phyloP scores from a whole-genome alignment of 1,284 basidiomycete species.

The Malassezia sympodialis region DNA sequence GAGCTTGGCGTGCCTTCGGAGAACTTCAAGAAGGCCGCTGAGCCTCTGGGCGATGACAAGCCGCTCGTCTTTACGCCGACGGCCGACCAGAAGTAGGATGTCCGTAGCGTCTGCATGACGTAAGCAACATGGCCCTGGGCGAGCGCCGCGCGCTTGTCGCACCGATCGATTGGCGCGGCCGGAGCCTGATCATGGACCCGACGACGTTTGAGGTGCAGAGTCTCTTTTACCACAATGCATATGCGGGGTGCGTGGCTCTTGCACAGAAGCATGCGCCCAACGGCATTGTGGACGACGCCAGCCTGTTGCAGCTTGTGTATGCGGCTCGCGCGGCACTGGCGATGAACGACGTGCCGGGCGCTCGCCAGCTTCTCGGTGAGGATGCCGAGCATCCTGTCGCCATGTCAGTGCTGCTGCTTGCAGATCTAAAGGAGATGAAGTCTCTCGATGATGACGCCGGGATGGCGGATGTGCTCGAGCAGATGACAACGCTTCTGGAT shows the following conservation, averaged over 20 bases:
- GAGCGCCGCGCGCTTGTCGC: not conserved
- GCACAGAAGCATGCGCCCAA: conserved; percentile 17
- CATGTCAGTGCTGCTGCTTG: conserved; percentile 29
- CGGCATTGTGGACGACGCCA: conserved; percentile 19
- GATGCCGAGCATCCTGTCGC: conserved; percentile 15
- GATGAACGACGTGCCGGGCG: conserved; percentile 23
- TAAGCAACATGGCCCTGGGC: not conserved
- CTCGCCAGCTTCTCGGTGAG: conserved; percentile 26
- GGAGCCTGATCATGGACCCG: conserved; percentile 20
- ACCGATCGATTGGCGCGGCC: not conserved
- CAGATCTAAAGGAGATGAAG: conserved; percentile 29
- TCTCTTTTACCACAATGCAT: conserved; percentile 45
- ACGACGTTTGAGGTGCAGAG: conserved; percentile 35
- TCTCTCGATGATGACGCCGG: conserved; percentile 14
- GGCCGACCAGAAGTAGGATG: conserved; percentile 7
- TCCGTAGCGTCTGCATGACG: not conserved
- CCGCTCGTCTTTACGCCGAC: conserved; percentile 5
- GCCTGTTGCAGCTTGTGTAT: conserved; percentile 30
- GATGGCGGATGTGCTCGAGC: conserved; percentile 23
- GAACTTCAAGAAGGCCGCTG: conserved; percentile 24
- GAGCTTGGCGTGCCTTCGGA: conserved; percentile 44
- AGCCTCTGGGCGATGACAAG: not conserved
- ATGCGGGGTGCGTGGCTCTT: conserved; percentile 33
- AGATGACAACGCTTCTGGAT: conserved; percentile 37
- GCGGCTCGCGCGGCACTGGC: conserved; percentile 41